Conservation (phyloP, 768 basidiomycete genomes). For the Serendipita sp. region DNA sequence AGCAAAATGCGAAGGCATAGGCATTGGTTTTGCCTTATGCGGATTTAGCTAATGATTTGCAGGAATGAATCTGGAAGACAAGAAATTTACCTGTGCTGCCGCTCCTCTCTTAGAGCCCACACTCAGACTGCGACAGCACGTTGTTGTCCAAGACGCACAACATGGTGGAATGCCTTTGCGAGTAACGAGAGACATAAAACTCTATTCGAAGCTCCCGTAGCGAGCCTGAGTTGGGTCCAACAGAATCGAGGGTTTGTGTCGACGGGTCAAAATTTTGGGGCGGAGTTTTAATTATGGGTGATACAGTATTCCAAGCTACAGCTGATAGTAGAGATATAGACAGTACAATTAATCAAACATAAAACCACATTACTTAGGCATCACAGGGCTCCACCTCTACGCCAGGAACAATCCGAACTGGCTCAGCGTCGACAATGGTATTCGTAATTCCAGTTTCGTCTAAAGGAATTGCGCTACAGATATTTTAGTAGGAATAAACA, state of each 20-base stretch:
- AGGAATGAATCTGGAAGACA: neutral
- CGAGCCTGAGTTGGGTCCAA: no score
- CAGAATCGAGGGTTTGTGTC: no score
- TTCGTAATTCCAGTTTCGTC: conserved; percentile 7
- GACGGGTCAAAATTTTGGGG: no score
- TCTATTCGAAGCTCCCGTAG: no score
- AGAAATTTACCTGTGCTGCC: conserved; percentile 1
- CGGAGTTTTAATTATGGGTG: no score
- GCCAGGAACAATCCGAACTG: neutral
- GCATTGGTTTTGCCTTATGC: neutral
- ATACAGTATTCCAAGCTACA: no score
- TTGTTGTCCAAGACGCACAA: neutral
- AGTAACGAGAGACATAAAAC: neutral
- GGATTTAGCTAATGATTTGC: no score
- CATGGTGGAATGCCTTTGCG: neutral
- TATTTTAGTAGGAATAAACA: no score
- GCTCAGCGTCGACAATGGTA: conserved; percentile 11
- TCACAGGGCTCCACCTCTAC: neutral
- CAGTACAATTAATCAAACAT: no score
- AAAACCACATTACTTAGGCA: neutral
- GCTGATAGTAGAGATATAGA: no score
- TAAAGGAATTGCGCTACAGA: conserved; percentile 13
- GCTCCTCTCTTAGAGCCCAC: neutral
- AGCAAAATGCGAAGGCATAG: no score
- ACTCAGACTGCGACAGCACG: neutral